These are phyloP conservation scores for Posidonia oceanica DNA, from an alignment of 116 monocot genomes.

Conservation along the genomic window DNA sequence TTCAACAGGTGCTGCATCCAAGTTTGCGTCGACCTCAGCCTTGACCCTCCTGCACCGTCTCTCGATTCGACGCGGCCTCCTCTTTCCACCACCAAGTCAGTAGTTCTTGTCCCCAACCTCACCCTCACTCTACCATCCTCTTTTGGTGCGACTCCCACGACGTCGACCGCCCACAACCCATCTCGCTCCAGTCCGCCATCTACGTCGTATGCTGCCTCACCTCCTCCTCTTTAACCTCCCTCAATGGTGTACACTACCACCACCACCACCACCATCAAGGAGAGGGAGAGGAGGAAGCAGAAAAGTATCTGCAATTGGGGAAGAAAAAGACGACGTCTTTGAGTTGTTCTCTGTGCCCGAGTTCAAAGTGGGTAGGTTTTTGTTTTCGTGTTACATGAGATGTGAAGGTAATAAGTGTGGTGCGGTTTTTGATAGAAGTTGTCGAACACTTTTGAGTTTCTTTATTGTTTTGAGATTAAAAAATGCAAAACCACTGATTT, in stretches of 20 bases:
- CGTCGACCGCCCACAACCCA: constrained; percentile 24
- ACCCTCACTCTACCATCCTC: constrained; percentile 51
- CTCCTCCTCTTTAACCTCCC: constrained; percentile 5
- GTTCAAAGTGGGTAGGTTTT: too few species aligned
- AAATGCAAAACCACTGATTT: too few species aligned
- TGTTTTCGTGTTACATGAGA: too few species aligned
- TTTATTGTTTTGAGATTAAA: too few species aligned
- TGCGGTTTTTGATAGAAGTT: too few species aligned
- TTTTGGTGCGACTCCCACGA: constrained; percentile 37
- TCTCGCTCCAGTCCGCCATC: constrained; percentile 16
- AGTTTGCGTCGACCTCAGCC: constrained; percentile 15
- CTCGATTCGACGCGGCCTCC: background rate
- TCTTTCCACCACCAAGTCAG: background rate
- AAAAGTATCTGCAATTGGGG: background rate
- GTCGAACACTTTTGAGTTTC: too few species aligned
- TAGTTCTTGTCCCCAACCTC: constrained; percentile 44
- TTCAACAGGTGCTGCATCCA: constrained; percentile 16
- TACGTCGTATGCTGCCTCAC: constrained; percentile 15
- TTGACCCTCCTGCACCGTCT: constrained; percentile 5
- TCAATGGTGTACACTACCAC: background rate
- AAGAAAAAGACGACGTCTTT: background rate
- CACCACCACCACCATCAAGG: background rate
- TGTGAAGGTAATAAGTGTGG: too few species aligned
- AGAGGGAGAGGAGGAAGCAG: background rate
- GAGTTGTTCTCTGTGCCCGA: background rate